Evolutionary conservation across 169 alveolate species (phyloP).

Genomic region (Plasmodium sp.): DNA sequence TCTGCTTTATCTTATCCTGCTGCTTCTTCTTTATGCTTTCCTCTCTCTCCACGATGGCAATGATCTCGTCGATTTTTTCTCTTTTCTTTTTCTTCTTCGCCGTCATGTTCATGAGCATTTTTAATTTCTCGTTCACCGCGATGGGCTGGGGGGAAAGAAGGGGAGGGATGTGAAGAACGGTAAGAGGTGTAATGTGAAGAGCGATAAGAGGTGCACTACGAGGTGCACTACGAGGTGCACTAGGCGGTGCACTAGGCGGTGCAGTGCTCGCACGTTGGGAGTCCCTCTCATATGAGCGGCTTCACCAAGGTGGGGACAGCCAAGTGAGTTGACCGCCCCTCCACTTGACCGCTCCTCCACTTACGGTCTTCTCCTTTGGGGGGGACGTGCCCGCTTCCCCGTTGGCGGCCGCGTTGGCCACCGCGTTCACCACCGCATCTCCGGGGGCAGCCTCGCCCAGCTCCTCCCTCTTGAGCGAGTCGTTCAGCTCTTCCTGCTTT

Average conservation of each 20-base stretch:
- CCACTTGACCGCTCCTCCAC: background rate
- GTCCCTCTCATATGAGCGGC: background rate
- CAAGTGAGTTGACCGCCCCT: background rate
- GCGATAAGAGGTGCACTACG: background rate
- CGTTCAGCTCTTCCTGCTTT: background rate
- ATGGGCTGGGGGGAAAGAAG: background rate
- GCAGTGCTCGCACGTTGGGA: background rate
- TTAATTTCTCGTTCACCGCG: constrained; percentile 29
- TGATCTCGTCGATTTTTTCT: constrained; percentile 39
- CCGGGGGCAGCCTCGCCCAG: background rate
- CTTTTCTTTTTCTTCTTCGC: constrained; percentile 40
- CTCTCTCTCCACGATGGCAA: constrained; percentile 58
- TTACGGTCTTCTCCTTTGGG: background rate
- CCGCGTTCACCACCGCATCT: background rate
- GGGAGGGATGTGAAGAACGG: background rate
- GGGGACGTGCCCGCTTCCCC: background rate
- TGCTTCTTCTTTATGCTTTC: constrained; percentile 35
- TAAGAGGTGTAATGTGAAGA: background rate
- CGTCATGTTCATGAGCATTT: background rate
- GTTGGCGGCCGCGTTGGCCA: background rate
- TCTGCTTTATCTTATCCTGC: constrained; percentile 29
- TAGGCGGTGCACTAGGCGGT: background rate
- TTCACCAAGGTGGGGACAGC: background rate
- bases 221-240: background rate
- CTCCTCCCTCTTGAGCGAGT: background rate